Percentiles rank a stretch among this genome's conserved stretches.
These are phyloP conservation scores for Acarospora socialis DNA, from an alignment of 2,329 filamentous ascomycete species.

Conservation along the genomic window DNA sequence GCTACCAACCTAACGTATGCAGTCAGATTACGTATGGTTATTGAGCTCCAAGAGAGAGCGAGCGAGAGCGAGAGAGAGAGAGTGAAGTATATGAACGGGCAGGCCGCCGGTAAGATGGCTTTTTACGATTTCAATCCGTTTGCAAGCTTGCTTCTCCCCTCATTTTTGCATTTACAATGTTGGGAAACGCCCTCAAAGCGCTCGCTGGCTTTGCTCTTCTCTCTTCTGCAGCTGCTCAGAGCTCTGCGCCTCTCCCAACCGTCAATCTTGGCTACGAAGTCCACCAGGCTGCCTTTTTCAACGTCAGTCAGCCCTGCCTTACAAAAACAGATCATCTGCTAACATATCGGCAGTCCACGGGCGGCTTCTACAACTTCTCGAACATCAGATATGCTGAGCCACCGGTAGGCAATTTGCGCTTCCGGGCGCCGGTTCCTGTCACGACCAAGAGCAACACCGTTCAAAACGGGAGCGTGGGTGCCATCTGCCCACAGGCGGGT, in stretches of 20 bases:
- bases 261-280: conserved; percentile 42
- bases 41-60: too few species aligned
- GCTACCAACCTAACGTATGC: too few species aligned
- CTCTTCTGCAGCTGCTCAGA: neutral
- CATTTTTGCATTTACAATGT: neutral
- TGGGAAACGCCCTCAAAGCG: neutral
- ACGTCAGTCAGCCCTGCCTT: conserved; percentile 19
- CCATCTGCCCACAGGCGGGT: conserved; percentile 31
- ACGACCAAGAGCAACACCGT: conserved; percentile 21
- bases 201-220: neutral
- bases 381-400: conserved; percentile 44
- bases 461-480: conserved; percentile 30
- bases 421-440: conserved; percentile 32
- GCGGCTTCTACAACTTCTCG: conserved; percentile 36
- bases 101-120: too few species aligned
- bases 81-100: too few species aligned
- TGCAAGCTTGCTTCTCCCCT: too few species aligned
- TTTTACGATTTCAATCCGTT: too few species aligned
- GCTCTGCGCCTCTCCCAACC: conserved; percentile 23
- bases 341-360: conserved; percentile 4
- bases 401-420: conserved; percentile 37
- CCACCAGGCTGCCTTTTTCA: conserved; percentile 32
- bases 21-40: too few species aligned
- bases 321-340: neutral
- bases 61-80: too few species aligned